phyloP scores from a whole-genome alignment of 176 grass and related monocot genomes.

The Rhynchospora tenuis region DNA sequence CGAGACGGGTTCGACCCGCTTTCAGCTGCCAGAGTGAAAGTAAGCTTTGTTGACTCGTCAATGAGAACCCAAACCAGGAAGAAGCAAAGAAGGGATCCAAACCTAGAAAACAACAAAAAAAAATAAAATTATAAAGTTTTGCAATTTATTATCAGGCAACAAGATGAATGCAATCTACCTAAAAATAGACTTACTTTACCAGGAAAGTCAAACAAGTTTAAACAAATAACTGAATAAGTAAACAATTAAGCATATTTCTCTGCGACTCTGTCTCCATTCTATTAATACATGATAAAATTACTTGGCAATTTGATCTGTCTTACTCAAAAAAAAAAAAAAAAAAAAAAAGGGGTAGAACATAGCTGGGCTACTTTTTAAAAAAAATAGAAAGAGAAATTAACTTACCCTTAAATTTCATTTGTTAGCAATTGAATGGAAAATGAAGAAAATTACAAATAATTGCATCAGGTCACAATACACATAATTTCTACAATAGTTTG shows the following conservation, averaged over 20 bases:
- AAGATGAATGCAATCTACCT: not conserved
- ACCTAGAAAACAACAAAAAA: constrained; percentile 24
- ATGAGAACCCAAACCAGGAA: not conserved
- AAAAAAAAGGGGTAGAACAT: not conserved
- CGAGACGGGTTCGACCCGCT: constrained; percentile 23
- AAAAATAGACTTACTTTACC: not conserved
- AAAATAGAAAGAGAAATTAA: not conserved
- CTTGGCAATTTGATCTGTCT: not conserved
- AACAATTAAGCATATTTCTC: not conserved
- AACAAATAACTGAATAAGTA: too few relatives aligned
- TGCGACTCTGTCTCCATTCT: not conserved
- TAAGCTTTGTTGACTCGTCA: constrained; percentile 16
- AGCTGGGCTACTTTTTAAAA: not conserved
- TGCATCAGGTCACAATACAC: not conserved
- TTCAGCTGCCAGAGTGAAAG: constrained; percentile 43
- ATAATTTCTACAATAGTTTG: not conserved
- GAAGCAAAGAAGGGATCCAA: not conserved
- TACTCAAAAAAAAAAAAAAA: not conserved
- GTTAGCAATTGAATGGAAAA: not conserved
- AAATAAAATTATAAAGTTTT: not conserved
- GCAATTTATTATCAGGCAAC: not conserved
- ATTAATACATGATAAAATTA: not conserved
- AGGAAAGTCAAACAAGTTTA: not conserved
- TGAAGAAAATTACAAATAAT: not conserved
- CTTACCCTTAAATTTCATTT: not conserved